Evolutionary conservation across 2,329 filamentous ascomycete genomes (phyloP), one percentile per base, ranked within the genome.

Genomic region (Aspergillus carbonarius): DNA sequence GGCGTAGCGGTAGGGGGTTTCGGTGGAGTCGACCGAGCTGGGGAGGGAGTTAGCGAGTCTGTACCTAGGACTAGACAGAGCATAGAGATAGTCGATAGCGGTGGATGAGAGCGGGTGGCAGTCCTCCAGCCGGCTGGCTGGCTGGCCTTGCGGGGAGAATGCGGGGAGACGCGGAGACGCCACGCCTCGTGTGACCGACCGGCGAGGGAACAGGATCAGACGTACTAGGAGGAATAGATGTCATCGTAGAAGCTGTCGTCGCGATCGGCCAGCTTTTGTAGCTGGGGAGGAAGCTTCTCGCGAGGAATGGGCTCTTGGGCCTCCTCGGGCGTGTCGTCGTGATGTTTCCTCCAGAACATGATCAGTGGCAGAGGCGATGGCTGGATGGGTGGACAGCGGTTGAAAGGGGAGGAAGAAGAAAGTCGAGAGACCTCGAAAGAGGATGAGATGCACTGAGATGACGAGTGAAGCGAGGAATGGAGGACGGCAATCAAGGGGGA

Each of bases 1-100:
- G 58, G 93, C 93, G 78, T 98, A 99, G 70, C 95, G 90, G 70
- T 96, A 80, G 66, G 87, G 88, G 66, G 87, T 90, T 55, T 97
- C 91, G 60, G 92, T 97, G 5, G 92, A 90, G 68, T 96, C 89
- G 57, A 87, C 83, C 13, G 83, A 85, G 69, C 88, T 91, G 71
- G n/a, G 49, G 47, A 53, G 54, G 47, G 59, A 63, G 60, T 53
- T 59, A 37, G 50, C 13, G 17, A 10, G 32, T n/a, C 27, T 9
- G 5, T 46, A 9, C 18, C 23, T 17, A 17, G 7, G 47, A n/a
- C 10, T 20, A n/a, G 51, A n/a, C 30, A 9, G 42, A 13, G 49
- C 13, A 27, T 4, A 56, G 42, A 42, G 17, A 7, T 23, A 13
- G 23, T 51, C 39, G 34, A 9, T 32, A 8, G 7, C 7, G 25